Evolutionary conservation across 768 basidiomycete genomes (phyloP).

Genomic region (Russula foetens): DNA sequence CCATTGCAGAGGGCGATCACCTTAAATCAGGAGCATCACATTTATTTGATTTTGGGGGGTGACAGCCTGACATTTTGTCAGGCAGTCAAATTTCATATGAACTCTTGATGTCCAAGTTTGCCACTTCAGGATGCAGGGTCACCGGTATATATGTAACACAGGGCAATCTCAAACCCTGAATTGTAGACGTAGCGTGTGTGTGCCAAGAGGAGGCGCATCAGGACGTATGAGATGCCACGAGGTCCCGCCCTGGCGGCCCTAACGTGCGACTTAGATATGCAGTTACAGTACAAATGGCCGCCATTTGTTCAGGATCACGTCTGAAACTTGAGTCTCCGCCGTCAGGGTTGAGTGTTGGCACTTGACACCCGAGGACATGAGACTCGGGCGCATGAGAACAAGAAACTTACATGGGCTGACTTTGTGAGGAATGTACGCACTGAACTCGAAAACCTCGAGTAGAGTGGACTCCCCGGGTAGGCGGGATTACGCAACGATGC

Average conservation of each 20-base stretch:
- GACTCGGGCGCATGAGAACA: not conserved
- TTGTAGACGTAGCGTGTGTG: slow-evolving; percentile 19
- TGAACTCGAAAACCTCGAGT: not conserved
- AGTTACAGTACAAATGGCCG: not conserved
- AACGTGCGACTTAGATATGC: too few relatives aligned
- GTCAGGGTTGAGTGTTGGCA: not conserved
- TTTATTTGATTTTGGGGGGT: slow-evolving; percentile 19
- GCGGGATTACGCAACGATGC: too few relatives aligned
- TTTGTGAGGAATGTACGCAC: not conserved
- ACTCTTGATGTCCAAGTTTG: too few relatives aligned
- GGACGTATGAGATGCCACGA: not conserved
- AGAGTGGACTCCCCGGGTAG: too few relatives aligned
- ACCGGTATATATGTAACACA: too few relatives aligned
- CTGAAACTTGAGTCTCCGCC: not conserved
- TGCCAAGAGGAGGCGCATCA: not conserved
- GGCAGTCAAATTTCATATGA: not conserved
- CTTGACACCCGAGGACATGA: not conserved
- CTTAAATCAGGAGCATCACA: not conserved
- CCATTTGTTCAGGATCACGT: not conserved
- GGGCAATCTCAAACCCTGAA: not conserved
- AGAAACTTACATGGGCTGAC: too few relatives aligned
- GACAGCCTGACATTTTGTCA: too few relatives aligned
- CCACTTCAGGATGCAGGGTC: too few relatives aligned
- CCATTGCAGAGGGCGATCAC: not conserved
- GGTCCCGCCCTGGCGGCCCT: too few relatives aligned